Evolutionary conservation across 768 basidiomycete species (phyloP).

Genomic region (Calocera cornea): DNA sequence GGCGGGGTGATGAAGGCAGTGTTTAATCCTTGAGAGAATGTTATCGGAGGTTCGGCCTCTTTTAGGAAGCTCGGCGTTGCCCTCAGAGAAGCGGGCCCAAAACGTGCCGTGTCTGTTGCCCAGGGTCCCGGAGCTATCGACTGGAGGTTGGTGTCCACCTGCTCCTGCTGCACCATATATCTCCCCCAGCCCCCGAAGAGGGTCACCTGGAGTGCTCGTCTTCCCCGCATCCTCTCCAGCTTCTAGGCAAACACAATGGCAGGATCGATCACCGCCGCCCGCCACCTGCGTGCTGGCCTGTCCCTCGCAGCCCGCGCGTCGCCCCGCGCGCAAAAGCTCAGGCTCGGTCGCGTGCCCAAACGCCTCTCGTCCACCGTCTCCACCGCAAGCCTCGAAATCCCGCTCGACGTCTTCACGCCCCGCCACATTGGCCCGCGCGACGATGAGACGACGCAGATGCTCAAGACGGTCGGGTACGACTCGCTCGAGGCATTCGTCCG

Average conservation of each 20-base stretch:
- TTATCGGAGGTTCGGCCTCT: neutral
- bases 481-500: constrained; percentile 80
- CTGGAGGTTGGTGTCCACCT: constrained; percentile 3
- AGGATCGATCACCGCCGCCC: neutral
- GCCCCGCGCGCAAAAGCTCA: neutral
- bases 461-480: constrained; percentile 65
- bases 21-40: neutral
- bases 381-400: constrained; percentile 21
- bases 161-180: neutral
- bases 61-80: neutral
- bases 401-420: constrained; percentile 79
- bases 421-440: constrained; percentile 89
- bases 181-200: neutral
- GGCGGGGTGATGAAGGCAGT: neutral
- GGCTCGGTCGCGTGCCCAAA: neutral
- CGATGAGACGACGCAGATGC: constrained; percentile 69
- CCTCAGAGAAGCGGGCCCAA: neutral
- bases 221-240: no score
- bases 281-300: neutral
- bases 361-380: neutral
- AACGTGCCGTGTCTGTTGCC: neutral
- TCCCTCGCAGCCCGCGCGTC: neutral
- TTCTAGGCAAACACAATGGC: neutral
- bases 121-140: neutral
- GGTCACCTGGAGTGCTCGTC: neutral